phyloP scores from a whole-genome alignment of 306 rosid genomes.

The Inga oerstediana region DNA sequence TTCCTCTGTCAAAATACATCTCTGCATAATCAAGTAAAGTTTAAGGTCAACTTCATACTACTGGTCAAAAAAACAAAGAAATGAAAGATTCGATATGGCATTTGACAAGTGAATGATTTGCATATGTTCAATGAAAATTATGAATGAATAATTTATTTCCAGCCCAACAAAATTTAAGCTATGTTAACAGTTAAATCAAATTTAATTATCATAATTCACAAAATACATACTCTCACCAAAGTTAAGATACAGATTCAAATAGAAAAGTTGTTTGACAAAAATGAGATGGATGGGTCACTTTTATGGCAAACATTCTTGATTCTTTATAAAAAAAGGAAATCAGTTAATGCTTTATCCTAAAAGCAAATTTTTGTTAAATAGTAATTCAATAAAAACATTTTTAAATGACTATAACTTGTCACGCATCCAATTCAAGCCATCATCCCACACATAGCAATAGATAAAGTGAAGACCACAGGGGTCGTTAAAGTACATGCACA shows the following conservation, averaged over 20 bases:
- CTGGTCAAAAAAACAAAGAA: conserved; percentile 7
- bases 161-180: not conserved
- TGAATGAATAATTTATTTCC: not conserved
- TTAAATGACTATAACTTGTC: not conserved
- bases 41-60: conserved; percentile 18
- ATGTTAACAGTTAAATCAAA: not conserved
- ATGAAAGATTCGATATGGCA: not conserved
- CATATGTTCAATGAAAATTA: not conserved
- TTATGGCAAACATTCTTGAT: conserved; percentile 10
- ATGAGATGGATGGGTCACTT: conserved; percentile 7
- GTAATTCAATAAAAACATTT: not conserved
- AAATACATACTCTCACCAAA: conserved; percentile 22
- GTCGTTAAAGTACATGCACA: not conserved
- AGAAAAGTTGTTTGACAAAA: conserved; percentile 25
- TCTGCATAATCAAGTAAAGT: conserved; percentile 59
- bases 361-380: not conserved
- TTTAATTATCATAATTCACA: not conserved
- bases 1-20: conserved; percentile 96
- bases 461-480: not conserved
- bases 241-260: conserved; percentile 2
- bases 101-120: conserved; percentile 6
- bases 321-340: conserved; percentile 6
- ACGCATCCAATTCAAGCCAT: not conserved
- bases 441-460: not conserved
- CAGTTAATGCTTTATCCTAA: not conserved